Evolutionary conservation across 306 rosid genomes (phyloP).

Genomic region (Pyrus pyrifolia): DNA sequence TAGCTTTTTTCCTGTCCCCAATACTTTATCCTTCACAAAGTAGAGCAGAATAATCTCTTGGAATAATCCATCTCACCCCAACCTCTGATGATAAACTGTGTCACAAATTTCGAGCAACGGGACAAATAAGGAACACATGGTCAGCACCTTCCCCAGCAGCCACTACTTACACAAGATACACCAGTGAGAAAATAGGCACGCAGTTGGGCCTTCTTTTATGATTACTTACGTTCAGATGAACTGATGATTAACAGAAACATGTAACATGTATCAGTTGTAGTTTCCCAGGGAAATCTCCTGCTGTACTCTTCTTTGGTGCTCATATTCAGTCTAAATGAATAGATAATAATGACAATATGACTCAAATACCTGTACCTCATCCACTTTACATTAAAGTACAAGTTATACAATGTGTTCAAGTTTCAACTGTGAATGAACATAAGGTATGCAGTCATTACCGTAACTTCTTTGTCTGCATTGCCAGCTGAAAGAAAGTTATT

Average conservation of each 20-base stretch:
- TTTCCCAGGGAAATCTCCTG: neutral
- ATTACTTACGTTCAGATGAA: neutral
- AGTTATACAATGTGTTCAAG: neutral
- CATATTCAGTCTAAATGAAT: neutral
- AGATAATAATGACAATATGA: neutral
- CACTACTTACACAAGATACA: neutral
- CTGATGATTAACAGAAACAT: neutral
- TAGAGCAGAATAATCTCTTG: neutral
- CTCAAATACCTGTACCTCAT: neutral
- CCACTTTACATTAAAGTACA: neutral
- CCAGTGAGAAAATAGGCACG: neutral
- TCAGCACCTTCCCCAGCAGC: too few relatives aligned
- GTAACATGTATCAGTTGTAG: neutral
- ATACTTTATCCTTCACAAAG: neutral
- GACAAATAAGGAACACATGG: too few relatives aligned
- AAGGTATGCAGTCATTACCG: slow-evolving; percentile 38
- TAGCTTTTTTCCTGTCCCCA: neutral
- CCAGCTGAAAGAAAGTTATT: slow-evolving; percentile 96
- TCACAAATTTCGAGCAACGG: neutral
- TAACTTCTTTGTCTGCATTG: slow-evolving; percentile 80
- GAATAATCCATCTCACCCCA: neutral
- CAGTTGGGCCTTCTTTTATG: neutral
- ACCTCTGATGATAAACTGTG: neutral
- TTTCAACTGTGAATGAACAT: neutral
- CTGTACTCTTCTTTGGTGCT: neutral